phyloP scores from a whole-genome alignment of 768 basidiomycete species.

The Imleria badia region DNA sequence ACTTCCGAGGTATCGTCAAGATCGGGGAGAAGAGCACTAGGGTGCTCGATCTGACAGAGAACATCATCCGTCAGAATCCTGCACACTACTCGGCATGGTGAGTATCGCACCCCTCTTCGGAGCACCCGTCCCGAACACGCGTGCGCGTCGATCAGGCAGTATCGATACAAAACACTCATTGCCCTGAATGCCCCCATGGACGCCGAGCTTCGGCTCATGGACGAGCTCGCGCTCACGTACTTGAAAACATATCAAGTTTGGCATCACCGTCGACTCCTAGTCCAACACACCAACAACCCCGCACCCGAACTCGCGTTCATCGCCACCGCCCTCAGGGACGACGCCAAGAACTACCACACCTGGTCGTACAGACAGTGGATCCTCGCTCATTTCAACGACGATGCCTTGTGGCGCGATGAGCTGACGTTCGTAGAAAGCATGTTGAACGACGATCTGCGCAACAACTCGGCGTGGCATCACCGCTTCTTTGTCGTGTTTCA shows the following conservation, averaged over 20 bases:
- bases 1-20: constrained; percentile 84
- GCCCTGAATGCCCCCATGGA: constrained; percentile 64
- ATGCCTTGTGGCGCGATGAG: constrained; percentile 71
- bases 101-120: constrained; percentile 19
- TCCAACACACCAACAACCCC: constrained; percentile 54
- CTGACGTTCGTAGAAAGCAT: constrained; percentile 72
- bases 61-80: constrained; percentile 87
- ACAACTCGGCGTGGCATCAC: constrained; percentile 98
- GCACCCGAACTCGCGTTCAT: constrained; percentile 79
- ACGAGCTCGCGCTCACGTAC: constrained; percentile 77
- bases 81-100: constrained; percentile 98
- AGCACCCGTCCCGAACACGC: not conserved
- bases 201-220: constrained; percentile 82
- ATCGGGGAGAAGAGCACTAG: constrained; percentile 75
- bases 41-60: constrained; percentile 85
- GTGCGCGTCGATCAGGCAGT: constrained; percentile 67
- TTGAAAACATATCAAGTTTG: constrained; percentile 99
- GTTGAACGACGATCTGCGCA: constrained; percentile 76
- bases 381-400: constrained; percentile 77
- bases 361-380: constrained; percentile 99
- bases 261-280: constrained; percentile 84
- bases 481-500: constrained; percentile 86
- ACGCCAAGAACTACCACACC: constrained; percentile 98
- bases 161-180: constrained; percentile 85
- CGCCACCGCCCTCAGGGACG: constrained; percentile 63